Evolutionary conservation across 306 rosid genomes (phyloP), one percentile per base, ranked within the genome.

Genomic region (Lagenaria siceraria): DNA sequence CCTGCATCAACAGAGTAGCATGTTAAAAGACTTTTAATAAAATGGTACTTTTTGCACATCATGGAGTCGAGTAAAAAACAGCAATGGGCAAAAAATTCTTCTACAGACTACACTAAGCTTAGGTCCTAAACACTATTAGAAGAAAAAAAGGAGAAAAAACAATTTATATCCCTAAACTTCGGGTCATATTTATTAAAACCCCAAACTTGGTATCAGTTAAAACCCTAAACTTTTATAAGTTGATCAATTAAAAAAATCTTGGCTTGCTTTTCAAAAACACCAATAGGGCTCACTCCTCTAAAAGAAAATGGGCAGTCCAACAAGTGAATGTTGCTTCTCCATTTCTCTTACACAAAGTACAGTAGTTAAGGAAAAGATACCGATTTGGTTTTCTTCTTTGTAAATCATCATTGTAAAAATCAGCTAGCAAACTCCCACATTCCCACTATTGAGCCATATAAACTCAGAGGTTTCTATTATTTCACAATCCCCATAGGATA

Each of bases 1-100:
- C 86, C 99, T 92, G 97, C 79, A 81, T 79, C 87, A 40, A 76
- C 52, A 71, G 80, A 68, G 66, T 46, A 60, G 75, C 21, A 24
- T 25, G 31, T 43, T 46, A 24, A 70, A 69, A 70, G 38, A 46
- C 22, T 70, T 46, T 43, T 24, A 43, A 70, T 64, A 3, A 62
- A 68, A 25, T 14, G 38, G 18, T 70, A 14, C 38, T 40, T 22
- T 43, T 7, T 1, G 3, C 22, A 22, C 46, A 49, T 63, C 51
- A 49, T 77, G 19, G 11, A 62, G 55, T 22, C 29, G 54, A 33
- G 19, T 40, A 52, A 52, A n/a, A 53, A 36, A 31, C 27, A 52
- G n/a, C 11, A 13, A 46, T 33, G 13, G 25, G 56, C 55, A 43
- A 25, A 25, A 22, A 48, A 21, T 21, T 68, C 33, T 29, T 29